Conservation (phyloP, 2,329 filamentous ascomycete genomes). For the Beauveria sp. region DNA sequence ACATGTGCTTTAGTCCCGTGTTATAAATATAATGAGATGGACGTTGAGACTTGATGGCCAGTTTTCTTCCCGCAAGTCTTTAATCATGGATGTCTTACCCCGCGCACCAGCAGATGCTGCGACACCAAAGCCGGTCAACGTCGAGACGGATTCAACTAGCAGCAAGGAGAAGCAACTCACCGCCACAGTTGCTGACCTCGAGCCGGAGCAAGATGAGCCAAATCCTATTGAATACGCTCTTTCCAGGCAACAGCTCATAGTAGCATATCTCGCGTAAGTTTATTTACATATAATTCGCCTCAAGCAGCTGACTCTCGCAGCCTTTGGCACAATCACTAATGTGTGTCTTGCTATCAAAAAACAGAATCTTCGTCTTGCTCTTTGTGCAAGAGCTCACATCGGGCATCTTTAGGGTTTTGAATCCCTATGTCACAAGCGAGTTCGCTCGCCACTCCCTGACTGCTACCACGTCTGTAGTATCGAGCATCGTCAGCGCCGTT, state of each 20-base stretch:
- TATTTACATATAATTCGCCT: neutral
- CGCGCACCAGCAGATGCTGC: neutral
- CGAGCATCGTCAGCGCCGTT: constrained; percentile 48
- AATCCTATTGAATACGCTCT: neutral
- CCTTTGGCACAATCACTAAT: neutral
- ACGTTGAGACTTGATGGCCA: neutral
- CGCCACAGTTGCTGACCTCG: neutral
- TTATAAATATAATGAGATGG: neutral
- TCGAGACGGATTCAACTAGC: neutral
- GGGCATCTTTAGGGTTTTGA: constrained; percentile 30
- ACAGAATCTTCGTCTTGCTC: constrained; percentile 32
- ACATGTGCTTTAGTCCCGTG: neutral
- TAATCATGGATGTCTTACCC: neutral
- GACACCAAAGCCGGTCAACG: neutral
- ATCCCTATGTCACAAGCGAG: constrained; percentile 40
- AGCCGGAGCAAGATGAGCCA: neutral
- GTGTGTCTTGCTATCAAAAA: neutral
- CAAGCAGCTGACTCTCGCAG: neutral
- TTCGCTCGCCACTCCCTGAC: constrained; percentile 47
- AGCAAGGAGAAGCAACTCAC: neutral
- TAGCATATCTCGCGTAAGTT: neutral
- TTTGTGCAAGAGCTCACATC: constrained; percentile 30
- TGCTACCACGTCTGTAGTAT: constrained; percentile 45
- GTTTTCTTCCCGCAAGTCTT: neutral
- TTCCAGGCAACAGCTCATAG: neutral